Conservation (phyloP, 192 early-diverging fungal species). For the Entrophospora sp. region DNA sequence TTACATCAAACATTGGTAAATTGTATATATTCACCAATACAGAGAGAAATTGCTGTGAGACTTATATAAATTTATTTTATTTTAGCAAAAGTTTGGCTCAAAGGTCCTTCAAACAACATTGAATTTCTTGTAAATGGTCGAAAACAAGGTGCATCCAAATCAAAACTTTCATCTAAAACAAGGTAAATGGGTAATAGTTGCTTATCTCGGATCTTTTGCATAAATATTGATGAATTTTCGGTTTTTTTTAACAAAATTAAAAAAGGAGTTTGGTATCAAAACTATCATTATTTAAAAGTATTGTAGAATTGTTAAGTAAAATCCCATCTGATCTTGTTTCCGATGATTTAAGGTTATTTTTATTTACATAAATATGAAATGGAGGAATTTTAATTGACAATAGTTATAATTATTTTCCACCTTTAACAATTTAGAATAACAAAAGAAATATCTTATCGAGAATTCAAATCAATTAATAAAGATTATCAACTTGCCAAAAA, state of each 20-base stretch:
- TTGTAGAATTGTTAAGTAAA: not conserved
- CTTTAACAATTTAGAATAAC: not conserved
- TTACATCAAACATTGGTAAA: too few relatives aligned
- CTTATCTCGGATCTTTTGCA: not conserved
- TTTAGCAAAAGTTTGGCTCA: not conserved
- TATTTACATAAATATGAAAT: not conserved
- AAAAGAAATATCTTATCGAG: not conserved
- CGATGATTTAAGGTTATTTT: not conserved
- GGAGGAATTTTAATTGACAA: not conserved
- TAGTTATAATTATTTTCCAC: not conserved
- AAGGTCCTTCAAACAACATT: not conserved
- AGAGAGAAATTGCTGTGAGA: not conserved
- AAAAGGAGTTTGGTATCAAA: slow-evolving; percentile 8
- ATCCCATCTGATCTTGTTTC: not conserved
- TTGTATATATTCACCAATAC: too few relatives aligned
- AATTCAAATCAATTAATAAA: not conserved
- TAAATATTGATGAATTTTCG: not conserved
- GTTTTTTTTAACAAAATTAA: not conserved
- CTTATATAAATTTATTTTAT: not conserved
- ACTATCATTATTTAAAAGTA: not conserved
- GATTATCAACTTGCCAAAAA: slow-evolving; percentile 15
- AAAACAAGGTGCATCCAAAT: slow-evolving; percentile 8
- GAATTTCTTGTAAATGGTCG: slow-evolving; percentile 7
- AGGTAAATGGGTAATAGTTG: not conserved
- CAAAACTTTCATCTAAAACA: slow-evolving; percentile 4